Evolutionary conservation across 2,329 filamentous ascomycete species (phyloP).

Genomic region (Paecilomyces formosus): DNA sequence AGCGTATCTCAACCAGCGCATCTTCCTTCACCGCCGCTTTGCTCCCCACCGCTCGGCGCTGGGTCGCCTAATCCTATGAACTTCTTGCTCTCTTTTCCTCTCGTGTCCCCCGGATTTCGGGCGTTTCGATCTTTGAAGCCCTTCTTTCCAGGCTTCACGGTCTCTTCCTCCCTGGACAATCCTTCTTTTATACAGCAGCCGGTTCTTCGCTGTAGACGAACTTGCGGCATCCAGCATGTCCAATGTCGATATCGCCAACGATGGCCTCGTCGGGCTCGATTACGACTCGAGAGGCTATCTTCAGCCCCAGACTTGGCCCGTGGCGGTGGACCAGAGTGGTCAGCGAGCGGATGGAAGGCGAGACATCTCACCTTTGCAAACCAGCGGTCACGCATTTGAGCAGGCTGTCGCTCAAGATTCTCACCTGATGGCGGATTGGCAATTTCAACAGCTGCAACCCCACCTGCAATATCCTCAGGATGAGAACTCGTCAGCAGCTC

Average conservation of each 20-base stretch:
- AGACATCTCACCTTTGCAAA: slow-evolving; percentile 37
- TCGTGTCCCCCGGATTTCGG: slow-evolving; percentile 21
- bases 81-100: slow-evolving; percentile 18
- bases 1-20: slow-evolving; percentile 26
- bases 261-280: slow-evolving; percentile 41
- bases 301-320: slow-evolving; percentile 35
- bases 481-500: slow-evolving; percentile 49
- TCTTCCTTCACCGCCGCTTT: slow-evolving; percentile 36
- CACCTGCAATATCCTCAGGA: slow-evolving; percentile 36
- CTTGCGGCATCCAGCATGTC: slow-evolving; percentile 27
- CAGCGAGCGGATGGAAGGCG: slow-evolving; percentile 29
- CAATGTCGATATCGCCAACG: slow-evolving; percentile 37
- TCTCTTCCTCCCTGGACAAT: slow-evolving; percentile 7
- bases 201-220: slow-evolving; percentile 9
- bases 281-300: slow-evolving; percentile 42
- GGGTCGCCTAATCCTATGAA: slow-evolving; percentile 24
- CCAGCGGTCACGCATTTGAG: slow-evolving; percentile 35
- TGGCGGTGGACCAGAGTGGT: slow-evolving; percentile 33
- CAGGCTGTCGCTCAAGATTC: slow-evolving; percentile 37
- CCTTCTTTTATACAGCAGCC: slow-evolving; percentile 3
- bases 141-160: slow-evolving; percentile 16
- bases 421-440: slow-evolving; percentile 39
- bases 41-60: slow-evolving; percentile 33
- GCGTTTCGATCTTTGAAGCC: slow-evolving; percentile 22
- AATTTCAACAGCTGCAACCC: slow-evolving; percentile 34